phyloP scores from a whole-genome alignment of 2,329 filamentous ascomycete species.

The Aspergillus piperis region DNA sequence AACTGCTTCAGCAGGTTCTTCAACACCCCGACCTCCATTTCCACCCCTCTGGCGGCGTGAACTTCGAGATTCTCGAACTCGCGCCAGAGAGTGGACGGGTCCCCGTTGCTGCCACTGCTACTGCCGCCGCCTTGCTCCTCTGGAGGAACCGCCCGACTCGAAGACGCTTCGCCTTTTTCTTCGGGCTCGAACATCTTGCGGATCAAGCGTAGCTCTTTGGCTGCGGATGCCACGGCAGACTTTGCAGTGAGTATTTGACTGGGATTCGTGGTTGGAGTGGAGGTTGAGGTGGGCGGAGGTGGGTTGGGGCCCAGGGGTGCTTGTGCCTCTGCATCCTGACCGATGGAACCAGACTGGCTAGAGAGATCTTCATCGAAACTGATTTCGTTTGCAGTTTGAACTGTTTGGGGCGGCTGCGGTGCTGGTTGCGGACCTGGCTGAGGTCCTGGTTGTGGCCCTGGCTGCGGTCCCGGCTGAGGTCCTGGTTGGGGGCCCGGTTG shows the following conservation, averaged over 20 bases:
- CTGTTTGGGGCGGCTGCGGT: conserved; percentile 63
- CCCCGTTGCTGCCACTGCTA: neutral
- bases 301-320: neutral
- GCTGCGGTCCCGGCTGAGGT: neutral
- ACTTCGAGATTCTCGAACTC: neutral
- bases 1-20: neutral
- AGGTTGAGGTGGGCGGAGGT: neutral
- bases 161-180: neutral
- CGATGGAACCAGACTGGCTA: no score
- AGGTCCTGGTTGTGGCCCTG: neutral
- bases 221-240: neutral
- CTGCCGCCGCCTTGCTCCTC: neutral
- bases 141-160: neutral
- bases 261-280: neutral
- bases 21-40: neutral
- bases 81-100: neutral
- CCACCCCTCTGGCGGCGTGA: neutral
- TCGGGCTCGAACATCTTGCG: neutral
- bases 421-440: conserved; percentile 8
- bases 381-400: conserved; percentile 50
- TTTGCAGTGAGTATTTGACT: neutral
- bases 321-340: neutral
- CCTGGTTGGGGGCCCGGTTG: neutral
- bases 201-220: neutral
- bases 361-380: no score